Evolutionary conservation across 129 eudicot species (phyloP), one percentile per base, ranked within the genome.

Genomic region (Chrysanthemum lavandulifolium): DNA sequence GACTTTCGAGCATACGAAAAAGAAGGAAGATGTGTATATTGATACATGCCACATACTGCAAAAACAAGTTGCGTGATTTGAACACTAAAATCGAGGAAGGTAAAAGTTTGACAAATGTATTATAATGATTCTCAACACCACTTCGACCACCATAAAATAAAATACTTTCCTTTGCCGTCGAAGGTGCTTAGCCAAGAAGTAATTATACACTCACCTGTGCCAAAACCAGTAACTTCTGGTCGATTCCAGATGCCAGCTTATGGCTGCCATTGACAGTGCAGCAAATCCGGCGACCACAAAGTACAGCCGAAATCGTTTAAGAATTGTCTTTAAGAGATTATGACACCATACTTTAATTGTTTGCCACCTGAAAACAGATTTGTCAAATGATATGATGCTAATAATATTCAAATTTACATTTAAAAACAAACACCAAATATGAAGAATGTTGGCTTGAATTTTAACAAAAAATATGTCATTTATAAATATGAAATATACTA

Each of bases 211-310:
- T 67, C 69, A 94, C 98, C 98, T 94, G 82, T 94, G 98, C 98
- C 98, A 94, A 76, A 94, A 84, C 98, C 98, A 94, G 81, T 94
- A 94, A 82, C 71, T 94, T 65, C 72, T 77, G 48, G 86, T 86
- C 16, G 87, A 86, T 82, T 94, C 98, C 50, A 94, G 76, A 70
- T 51, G 71, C 97, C 96, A 86, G 85, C 97, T 90, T 50, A 84
- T 69, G 18, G 85, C 96, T 65, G 98, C 98, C 92, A 94, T 79
- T 49, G 92, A 81, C 68, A 88, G 79, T 15, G 89, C 88, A 14
- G 65, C 52, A 23, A 88, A 84, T 16, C 98, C 98, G 8, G 89
- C 96, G 49, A 90, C 6, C 69, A 88, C 65, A 65, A 90, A 90
- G 13, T 77, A 83, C 97, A 97, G 90, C 2, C 79, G 91, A 59